Base-by-base conservation (phyloP, 129 eudicot genomes). In the Deinandra increscens region DNA sequence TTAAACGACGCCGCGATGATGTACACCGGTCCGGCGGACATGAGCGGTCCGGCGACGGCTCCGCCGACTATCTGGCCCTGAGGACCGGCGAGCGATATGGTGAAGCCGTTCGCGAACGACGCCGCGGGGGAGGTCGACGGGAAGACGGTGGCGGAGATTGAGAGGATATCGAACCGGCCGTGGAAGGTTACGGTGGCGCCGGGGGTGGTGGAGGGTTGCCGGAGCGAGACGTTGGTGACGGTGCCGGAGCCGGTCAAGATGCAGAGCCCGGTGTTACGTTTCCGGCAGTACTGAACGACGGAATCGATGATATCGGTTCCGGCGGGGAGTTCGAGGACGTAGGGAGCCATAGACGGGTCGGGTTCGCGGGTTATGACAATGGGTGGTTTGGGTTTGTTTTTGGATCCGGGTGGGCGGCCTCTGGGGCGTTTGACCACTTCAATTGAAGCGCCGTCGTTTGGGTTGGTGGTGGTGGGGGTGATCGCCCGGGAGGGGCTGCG, bases 11-110 rank as follows among this genome's bases (percentile, higher is more conserved):
- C 85, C 7, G 91, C 91, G 0, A 87, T 74, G 12, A 87, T 75
- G 64, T 73, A 82, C 0, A 87, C 85, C 2, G 91, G 75, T 2
- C 91, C 91, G 5, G 91, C 94, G 0, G 97, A 73, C 0, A 83
- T 34, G 10, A 90, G 80, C 2, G 85, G 85, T 0, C 87, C 91
- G 45, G 80, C 82, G 0, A 87, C 97, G 0, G 79, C 64, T 3
- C 97, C 97, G 1, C 94, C 97, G 2, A 90, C 85, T 15, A 90
- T 80, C 77, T 86, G 97, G 6, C 94, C 97, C 42, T 86, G 89
- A 9, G 95, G 91, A 2, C 97, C 97, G 0, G 91, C 86, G 6
- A 90, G 15, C 0, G 86, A 82, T 0, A 90, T 83, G 0, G 87
- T 70, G 56, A 90, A 84, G 46, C 81, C 85, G 26, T 78, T 79